A percentile compares a stretch with the other conserved stretches of the same genome.
Evolutionary conservation across 495 filamentous ascomycete genomes (phyloP).

Genomic region (Podospora sp.): DNA sequence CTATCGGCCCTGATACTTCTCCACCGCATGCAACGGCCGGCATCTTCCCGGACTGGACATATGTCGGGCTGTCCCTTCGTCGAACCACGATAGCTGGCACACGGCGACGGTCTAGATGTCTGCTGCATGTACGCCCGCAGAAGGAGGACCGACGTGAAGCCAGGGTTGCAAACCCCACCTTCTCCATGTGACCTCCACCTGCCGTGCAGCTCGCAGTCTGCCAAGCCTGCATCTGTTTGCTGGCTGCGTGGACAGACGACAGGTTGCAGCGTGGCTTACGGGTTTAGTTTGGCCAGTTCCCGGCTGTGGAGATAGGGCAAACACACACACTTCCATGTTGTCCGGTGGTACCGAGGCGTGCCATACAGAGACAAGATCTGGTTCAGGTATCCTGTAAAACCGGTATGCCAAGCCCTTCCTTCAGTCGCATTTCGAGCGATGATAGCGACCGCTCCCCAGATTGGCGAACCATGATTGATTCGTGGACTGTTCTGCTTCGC

Average conservation of each 20-base stretch:
- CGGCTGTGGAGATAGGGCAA: not conserved
- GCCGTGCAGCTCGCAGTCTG: conserved; percentile 8
- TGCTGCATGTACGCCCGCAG: not conserved
- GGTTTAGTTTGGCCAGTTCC: not conserved
- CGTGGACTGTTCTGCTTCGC: conserved; percentile 9
- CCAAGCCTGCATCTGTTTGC: conserved; percentile 1
- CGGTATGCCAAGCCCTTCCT: not conserved
- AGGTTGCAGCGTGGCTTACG: not conserved
- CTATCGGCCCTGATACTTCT: no score
- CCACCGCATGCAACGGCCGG: no score
- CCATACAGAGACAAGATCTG: not conserved
- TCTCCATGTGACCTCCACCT: conserved; percentile 6
- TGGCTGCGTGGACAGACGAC: not conserved
- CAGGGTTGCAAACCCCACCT: conserved; percentile 5
- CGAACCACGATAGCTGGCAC: not conserved
- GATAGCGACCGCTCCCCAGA: conserved; percentile 6
- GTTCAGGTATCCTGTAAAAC: no score
- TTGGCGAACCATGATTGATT: conserved; percentile 12
- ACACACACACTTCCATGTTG: not conserved
- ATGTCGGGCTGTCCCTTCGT: no score
- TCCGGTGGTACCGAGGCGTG: not conserved
- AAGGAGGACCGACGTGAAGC: not conserved
- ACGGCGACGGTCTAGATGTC: not conserved
- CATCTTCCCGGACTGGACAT: no score
- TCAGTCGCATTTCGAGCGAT: not conserved